Base-by-base conservation (phyloP, 805 yeast genomes). In the Zygosaccharomyces siamensis region DNA sequence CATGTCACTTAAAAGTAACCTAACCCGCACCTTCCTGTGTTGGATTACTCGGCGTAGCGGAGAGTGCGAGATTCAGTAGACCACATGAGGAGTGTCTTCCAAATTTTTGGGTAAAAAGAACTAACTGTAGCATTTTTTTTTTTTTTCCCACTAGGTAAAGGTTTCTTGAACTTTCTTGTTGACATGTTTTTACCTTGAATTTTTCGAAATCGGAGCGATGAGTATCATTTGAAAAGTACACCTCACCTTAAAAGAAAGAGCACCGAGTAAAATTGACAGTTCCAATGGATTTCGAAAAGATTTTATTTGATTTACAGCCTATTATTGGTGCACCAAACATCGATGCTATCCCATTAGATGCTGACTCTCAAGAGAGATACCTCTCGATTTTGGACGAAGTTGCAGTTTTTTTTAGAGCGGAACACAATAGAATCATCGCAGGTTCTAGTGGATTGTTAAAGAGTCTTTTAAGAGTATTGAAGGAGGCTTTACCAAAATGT, bases 281-380 rank as follows among this genome's bases (percentile, higher is more conserved):
- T 18, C 14, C 36, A 7, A 67, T 67, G 71, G 68, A 66, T 44
- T 67, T 60, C 56, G 69, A 66, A 39, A 50, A 50, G n/a, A 54
- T 67, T 23, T 38, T 66, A 7, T 63, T 60, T 49, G 64, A 63
- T 2, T 51, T 67, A 32, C 60, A 64, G 39, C 69, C 70, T 1
- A 39, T 67, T 3, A 31, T 67, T 6, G 52, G 59, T 40, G 58
- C 59, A 4, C 45, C 45, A 2, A 41, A 50, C 1, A 18, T 56
- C 4, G 48, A 43, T 5, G 54, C 56, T 21, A 35, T 62, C 4
- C 58, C 59, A 1, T 21, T 61, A 4, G 55, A 61, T n/a, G 55
- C 53, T 2, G 56, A 48, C 7, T 54, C 51, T 43, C 35, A 57
- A 5, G 46, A 48, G 20, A 53, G 60, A 42, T 61, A 56, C 42